phyloP scores from a whole-genome alignment of 495 filamentous ascomycete genomes.

The Annulohypoxylon bovei region DNA sequence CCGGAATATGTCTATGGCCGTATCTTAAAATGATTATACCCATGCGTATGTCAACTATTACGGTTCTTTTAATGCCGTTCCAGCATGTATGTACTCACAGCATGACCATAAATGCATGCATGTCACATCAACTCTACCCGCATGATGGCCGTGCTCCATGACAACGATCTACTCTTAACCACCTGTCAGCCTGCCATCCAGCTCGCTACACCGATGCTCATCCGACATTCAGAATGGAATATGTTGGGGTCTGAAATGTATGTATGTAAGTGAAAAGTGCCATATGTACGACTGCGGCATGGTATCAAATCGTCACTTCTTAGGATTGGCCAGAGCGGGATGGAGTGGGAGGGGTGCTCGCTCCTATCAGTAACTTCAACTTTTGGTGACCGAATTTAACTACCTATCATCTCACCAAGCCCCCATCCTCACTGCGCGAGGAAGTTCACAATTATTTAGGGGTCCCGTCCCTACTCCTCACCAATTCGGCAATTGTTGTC shows the following conservation, averaged over 20 bases:
- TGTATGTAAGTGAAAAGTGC: constrained; percentile 14
- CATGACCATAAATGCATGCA: constrained; percentile 41
- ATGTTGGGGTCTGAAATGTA: constrained; percentile 32
- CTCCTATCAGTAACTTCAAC: constrained; percentile 26
- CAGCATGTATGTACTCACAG: constrained; percentile 26
- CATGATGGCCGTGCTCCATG: constrained; percentile 35
- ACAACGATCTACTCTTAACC: constrained; percentile 35
- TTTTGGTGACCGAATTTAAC: constrained; percentile 3
- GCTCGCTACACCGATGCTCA: constrained; percentile 17
- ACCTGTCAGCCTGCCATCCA: constrained; percentile 7
- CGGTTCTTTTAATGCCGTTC: background rate
- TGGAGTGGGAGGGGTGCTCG: constrained; percentile 24
- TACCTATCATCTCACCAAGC: constrained; percentile 45
- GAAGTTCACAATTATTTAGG: constrained; percentile 24
- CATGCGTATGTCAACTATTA: constrained; percentile 14
- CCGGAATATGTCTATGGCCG: constrained; percentile 2
- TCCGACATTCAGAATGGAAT: constrained; percentile 15
- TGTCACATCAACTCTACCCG: constrained; percentile 41
- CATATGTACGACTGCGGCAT: constrained; percentile 36
- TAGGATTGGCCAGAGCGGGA: constrained; percentile 29
- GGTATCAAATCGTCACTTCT: constrained; percentile 20
- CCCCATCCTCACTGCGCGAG: constrained; percentile 27
- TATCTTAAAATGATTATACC: constrained; percentile 24
- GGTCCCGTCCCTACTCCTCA: constrained; percentile 15
- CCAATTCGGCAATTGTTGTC: constrained; percentile 26